Evolutionary conservation across 139 green algal genomes (phyloP), one percentile per base, ranked within the genome.

Genomic region (Chlamydomonas sp.): DNA sequence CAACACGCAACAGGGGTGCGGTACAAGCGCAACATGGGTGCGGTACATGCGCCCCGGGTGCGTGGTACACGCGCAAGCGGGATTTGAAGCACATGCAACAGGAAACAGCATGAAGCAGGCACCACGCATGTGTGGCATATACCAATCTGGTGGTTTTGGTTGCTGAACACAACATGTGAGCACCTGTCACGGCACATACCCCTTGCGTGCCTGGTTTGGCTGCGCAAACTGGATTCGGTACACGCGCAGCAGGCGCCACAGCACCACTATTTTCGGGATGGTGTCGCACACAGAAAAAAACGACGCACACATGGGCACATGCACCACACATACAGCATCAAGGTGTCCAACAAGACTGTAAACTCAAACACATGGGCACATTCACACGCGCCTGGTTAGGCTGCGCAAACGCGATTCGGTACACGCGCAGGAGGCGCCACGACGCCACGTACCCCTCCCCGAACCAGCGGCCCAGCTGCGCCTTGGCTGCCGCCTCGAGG

Each of bases 371-470:
- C 43, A 54, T 54, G 43, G 16, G 20, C 20, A 54, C 13, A 54
- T 20, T 20, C 13, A 26, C 2, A 2, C 73, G 16, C 65, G 85
- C 83, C 84, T 96, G 90, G 68, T 81, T 88, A 33, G 91, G 91
- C 79, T 97, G 93, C 26, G 91, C 87, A 76, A 91, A 99, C 24
- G 92, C 87, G 50, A 99, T 98, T 49, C 93, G 79, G 84, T 98
- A 99, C 1, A 81, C 89, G 33, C 76, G 67, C n/a, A 99, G 81
- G 48, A 89, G 85, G 43, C 71, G 64, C 92, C 91, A 99, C 43
- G 26, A 72, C 0, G 54, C 69, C 33, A 93, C 86, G 47, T 91
- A 70, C 1, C 29, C 36, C 0, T 48, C 43, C 1, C 89, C 92
- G 76, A 96, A 97, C 94, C 94, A 98, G 5, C 47, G 64, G 13